These are phyloP conservation scores for Tarenaya hassleriana DNA, from an alignment of 345 rosid species.

Conservation along the genomic window DNA sequence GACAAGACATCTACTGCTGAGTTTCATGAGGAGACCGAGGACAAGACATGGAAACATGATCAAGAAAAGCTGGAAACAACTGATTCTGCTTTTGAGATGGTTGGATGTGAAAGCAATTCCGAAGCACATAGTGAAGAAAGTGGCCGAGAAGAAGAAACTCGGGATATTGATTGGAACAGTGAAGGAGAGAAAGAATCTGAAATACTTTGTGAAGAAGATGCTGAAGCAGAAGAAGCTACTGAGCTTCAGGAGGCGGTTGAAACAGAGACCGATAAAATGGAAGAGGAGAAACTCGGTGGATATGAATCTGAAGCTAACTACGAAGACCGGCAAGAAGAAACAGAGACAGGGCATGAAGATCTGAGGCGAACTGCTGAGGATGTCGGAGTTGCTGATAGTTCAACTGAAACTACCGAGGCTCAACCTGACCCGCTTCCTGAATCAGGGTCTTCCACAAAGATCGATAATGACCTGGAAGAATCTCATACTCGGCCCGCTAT, in stretches of 20 bases:
- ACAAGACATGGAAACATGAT: not conserved
- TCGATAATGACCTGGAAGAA: conserved; percentile 19
- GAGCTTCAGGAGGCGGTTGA: conserved; percentile 3
- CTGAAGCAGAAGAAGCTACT: not conserved
- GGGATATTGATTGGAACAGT: not conserved
- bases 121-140: conserved; percentile 16
- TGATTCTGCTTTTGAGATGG: conserved; percentile 5
- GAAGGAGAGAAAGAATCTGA: conserved; percentile 20
- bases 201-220: conserved; percentile 21
- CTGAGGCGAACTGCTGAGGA: conserved; percentile 7
- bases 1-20: conserved; percentile 3
- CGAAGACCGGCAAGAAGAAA: conserved; percentile 7
- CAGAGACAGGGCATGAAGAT: conserved; percentile 10
- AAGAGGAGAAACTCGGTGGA: not conserved
- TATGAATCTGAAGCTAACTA: conserved; percentile 15
- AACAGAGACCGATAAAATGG: not conserved
- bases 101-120: conserved; percentile 6
- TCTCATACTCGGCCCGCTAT: no score
- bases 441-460: not conserved
- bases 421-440: not conserved
- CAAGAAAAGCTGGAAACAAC: not conserved
- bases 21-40: conserved; percentile 19
- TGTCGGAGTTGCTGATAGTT: conserved; percentile 1
- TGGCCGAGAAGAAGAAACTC: conserved; percentile 12
- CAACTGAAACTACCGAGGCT: conserved; percentile 15